Base-by-base conservation (phyloP, 768 basidiomycete genomes). In the Guyanaporus albipodus region DNA sequence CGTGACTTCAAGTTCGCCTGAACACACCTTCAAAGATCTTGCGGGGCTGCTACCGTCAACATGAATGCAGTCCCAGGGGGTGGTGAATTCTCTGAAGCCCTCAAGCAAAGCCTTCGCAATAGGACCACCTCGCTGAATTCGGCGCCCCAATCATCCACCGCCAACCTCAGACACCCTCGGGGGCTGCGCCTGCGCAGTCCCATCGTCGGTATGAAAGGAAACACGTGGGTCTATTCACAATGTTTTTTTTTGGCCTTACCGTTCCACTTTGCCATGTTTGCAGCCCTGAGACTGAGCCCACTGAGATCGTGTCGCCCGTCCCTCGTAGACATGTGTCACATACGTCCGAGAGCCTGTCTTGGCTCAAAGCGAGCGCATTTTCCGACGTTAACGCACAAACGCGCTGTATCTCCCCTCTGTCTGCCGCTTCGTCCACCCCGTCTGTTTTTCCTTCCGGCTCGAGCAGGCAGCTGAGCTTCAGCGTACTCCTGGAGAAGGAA, bases 301-400 rank as follows among this genome's bases (percentile, higher is more conserved):
- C 70, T 4, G 71, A 79, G 52, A 84, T 85, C 29, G 64, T 81
- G 35, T 74, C 86, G 0, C 83, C 85, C 2, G 73, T 79, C 21
- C 85, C 85, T n/a, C 79, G 77, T 10, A 72, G 81, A 46, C 81
- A 85, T 57, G 70, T 81, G 44, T 68, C 87, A 8, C 82, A 85
- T 46, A 73, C 71, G 33, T 71, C 74, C 10, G 77, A 80, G 34
- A 79, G 77, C 48, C 75, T 76, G 42, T 74, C 77, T 37, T 85
- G 83, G 85, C 73, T 86, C 12, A 73, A 72, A 27, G 38, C 51
- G 5, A 49, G 73, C 64, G 6, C 73, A 69, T 24, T 72, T 70
- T 12, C 64, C 62, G 43, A 82, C 73, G 75, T 73, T 2, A 63
- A 61, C 34, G 21, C 42, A 34, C 55, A 48, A 17, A 74, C 78